phyloP scores from a whole-genome alignment of 176 grass and related monocot species.

The Oryza meridionalis region DNA sequence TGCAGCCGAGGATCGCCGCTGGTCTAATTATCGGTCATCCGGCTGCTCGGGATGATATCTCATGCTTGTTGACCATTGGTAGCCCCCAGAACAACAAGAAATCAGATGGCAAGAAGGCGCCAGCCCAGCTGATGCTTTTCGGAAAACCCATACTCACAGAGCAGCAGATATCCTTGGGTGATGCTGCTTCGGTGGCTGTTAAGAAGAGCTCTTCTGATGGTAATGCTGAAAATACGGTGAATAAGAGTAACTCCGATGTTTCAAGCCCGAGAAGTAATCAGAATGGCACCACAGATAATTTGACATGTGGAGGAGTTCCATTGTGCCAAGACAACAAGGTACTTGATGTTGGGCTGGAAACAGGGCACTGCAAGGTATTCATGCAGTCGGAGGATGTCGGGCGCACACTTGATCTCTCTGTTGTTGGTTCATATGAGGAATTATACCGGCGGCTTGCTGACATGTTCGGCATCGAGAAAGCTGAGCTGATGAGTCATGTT shows the following conservation, averaged over 20 bases:
- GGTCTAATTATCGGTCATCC: slow-evolving; percentile 57
- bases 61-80: slow-evolving; percentile 85
- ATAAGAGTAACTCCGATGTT: slow-evolving; percentile 46
- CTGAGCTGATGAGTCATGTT: slow-evolving; percentile 85
- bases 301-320: slow-evolving; percentile 33
- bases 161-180: slow-evolving; percentile 77
- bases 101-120: slow-evolving; percentile 51
- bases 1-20: slow-evolving; percentile 59
- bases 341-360: slow-evolving; percentile 66
- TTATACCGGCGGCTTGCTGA: slow-evolving; percentile 72
- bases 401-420: slow-evolving; percentile 77
- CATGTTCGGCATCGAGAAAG: slow-evolving; percentile 84
- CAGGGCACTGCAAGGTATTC: slow-evolving; percentile 92
- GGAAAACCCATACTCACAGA: slow-evolving; percentile 86
- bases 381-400: slow-evolving; percentile 94
- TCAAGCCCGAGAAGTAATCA: slow-evolving; percentile 52
- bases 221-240: slow-evolving; percentile 46
- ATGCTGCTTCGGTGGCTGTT: slow-evolving; percentile 13
- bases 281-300: slow-evolving; percentile 35
- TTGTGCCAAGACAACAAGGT: slow-evolving; percentile 38
- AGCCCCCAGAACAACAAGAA: slow-evolving; percentile 66
- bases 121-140: slow-evolving; percentile 79
- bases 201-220: slow-evolving; percentile 56
- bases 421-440: slow-evolving; percentile 83
- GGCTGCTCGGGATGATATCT: slow-evolving; percentile 61